phyloP scores from a whole-genome alignment of 139 green algal genomes.

The Chlorella sorokiniana region DNA sequence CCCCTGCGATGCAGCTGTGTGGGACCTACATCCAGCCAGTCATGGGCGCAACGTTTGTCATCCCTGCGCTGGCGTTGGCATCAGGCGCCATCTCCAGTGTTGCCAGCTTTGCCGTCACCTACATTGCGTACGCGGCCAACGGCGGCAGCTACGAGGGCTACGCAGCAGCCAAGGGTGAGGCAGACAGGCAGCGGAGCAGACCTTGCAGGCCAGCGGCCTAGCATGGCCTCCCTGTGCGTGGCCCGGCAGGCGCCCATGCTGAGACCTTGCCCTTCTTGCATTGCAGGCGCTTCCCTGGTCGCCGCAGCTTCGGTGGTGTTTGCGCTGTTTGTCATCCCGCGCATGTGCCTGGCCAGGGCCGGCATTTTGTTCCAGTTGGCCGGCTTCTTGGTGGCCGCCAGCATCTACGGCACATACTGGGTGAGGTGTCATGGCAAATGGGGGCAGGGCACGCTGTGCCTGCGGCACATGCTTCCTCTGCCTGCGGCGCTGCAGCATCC shows the following conservation, averaged over 20 bases:
- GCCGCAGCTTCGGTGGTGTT: neutral
- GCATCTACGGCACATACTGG: neutral
- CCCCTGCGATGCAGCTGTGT: neutral
- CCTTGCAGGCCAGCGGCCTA: too few relatives aligned
- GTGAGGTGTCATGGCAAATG: too few relatives aligned
- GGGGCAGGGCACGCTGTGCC: too few relatives aligned
- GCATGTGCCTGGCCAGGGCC: neutral
- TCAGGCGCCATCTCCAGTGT: neutral
- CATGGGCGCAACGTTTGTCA: neutral
- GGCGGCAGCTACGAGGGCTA: slow-evolving; percentile 3
- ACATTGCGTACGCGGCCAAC: slow-evolving; percentile 7
- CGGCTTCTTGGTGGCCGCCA: neutral
- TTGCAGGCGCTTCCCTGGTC: slow-evolving; percentile 6
- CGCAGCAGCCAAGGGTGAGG: slow-evolving; percentile 4
- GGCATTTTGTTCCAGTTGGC: neutral
- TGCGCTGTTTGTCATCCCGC: neutral
- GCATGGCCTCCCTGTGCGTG: too few relatives aligned
- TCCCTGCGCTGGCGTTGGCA: neutral
- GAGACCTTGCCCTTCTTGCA: too few relatives aligned
- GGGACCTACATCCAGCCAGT: neutral
- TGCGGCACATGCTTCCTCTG: neutral
- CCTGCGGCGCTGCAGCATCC: neutral
- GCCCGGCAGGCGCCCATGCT: too few relatives aligned
- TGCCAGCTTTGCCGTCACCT: neutral
- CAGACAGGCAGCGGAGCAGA: too few relatives aligned